phyloP scores from a whole-genome alignment of 1,139 yeast genomes.

The Scheffersomyces quercinus region DNA sequence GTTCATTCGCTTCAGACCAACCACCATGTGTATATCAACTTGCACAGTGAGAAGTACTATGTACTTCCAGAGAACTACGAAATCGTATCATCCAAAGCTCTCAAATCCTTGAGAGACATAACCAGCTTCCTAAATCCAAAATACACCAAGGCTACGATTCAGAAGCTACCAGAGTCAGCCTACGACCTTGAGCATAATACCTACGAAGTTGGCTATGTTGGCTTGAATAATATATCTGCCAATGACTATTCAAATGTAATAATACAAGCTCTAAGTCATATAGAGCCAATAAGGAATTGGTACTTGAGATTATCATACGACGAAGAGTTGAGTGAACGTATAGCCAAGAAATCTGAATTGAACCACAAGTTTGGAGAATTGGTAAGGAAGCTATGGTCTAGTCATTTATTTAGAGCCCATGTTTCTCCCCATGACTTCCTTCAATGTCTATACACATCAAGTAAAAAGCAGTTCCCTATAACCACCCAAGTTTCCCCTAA shows the following conservation, averaged over 20 bases:
- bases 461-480: conserved; percentile 44
- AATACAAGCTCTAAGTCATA: conserved; percentile 58
- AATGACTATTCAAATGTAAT: conserved; percentile 57
- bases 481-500: conserved; percentile 51
- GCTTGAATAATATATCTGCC: conserved; percentile 54
- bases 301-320: conserved; percentile 34
- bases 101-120: conserved; percentile 50
- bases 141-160: conserved; percentile 36
- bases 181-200: conserved; percentile 43
- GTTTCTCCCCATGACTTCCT: conserved; percentile 69
- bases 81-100: conserved; percentile 24
- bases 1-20: conserved; percentile 60
- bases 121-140: conserved; percentile 53
- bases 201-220: conserved; percentile 66
- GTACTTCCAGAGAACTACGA: conserved; percentile 62
- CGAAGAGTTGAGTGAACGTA: conserved; percentile 9
- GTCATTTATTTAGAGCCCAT: conserved; percentile 56
- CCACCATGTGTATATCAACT: conserved; percentile 65
- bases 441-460: conserved; percentile 42
- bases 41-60: conserved; percentile 50
- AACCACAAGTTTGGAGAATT: conserved; percentile 43
- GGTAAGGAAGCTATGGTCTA: conserved; percentile 65
- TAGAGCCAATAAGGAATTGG: conserved; percentile 51
- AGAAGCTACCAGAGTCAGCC: conserved; percentile 15
- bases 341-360: conserved; percentile 22